A percentile compares a stretch with the other conserved stretches of the same genome.
Evolutionary conservation across 306 rosid genomes (phyloP).

Genomic region (Trichosanthes truncata): DNA sequence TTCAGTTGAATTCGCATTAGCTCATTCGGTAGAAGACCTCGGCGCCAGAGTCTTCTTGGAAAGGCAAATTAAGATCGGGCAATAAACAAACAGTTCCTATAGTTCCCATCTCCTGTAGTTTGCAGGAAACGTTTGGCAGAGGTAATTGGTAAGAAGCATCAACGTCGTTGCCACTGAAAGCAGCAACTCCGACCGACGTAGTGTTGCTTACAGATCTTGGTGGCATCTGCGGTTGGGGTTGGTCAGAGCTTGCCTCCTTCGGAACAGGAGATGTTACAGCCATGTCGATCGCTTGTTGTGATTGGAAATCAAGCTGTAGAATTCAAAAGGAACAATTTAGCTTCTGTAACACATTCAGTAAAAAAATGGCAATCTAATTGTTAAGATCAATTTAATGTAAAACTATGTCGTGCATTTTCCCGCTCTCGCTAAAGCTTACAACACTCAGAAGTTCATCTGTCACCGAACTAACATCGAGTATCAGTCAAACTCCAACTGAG

Average conservation of each 20-base stretch:
- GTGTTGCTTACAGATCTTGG: slow-evolving; percentile 16
- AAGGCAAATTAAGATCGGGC: slow-evolving; percentile 85
- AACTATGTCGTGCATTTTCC: neutral
- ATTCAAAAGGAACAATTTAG: slow-evolving; percentile 14
- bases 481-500: neutral
- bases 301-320: slow-evolving; percentile 49
- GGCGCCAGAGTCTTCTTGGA: slow-evolving; percentile 26
- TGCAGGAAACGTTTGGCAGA: slow-evolving; percentile 20
- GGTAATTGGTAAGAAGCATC: slow-evolving; percentile 6
- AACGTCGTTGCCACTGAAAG: slow-evolving; percentile 5
- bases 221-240: slow-evolving; percentile 16
- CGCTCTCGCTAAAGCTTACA: neutral
- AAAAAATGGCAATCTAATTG: neutral
- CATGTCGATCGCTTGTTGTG: slow-evolving; percentile 18
- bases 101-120: slow-evolving; percentile 29
- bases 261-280: slow-evolving; percentile 11
- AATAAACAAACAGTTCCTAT: slow-evolving; percentile 28
- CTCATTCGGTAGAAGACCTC: slow-evolving; percentile 15
- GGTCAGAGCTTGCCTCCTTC: slow-evolving; percentile 13
- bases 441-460: neutral
- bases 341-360: neutral
- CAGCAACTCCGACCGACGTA: slow-evolving; percentile 2
- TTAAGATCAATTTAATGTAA: neutral
- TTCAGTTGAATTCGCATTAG: slow-evolving; percentile 13
- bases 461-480: neutral